A percentile compares a stretch with the other conserved stretches of the same genome.
phyloP scores from a whole-genome alignment of 768 basidiomycete species.

The Kwoniella europaea region DNA sequence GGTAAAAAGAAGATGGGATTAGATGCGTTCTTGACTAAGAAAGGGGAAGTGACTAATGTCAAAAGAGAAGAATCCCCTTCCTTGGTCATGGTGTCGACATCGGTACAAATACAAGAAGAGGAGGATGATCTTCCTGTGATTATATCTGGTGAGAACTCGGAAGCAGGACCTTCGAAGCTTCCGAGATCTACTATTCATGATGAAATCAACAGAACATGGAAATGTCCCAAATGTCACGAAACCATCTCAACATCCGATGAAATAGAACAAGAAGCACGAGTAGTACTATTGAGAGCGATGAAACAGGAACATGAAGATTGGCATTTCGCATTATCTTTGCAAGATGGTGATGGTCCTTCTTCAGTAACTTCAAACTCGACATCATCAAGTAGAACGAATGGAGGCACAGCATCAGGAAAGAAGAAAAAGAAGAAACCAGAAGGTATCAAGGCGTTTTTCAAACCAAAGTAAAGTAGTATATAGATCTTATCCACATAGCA shows the following conservation, averaged over 20 bases:
- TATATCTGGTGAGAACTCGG: neutral
- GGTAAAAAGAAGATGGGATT: slow-evolving; percentile 42
- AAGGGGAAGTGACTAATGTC: neutral
- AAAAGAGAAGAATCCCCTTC: slow-evolving; percentile 7
- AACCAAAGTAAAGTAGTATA: slow-evolving; percentile 28
- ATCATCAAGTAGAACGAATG: neutral
- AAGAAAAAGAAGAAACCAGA: slow-evolving; percentile 43
- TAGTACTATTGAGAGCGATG: slow-evolving; percentile 35
- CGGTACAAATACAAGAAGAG: neutral
- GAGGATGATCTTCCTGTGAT: neutral
- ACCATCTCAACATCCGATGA: slow-evolving; percentile 56
- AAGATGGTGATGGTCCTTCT: slow-evolving; percentile 57
- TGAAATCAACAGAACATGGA: slow-evolving; percentile 54
- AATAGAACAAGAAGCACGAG: slow-evolving; percentile 7
- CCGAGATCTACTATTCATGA: slow-evolving; percentile 15
- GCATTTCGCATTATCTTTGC: slow-evolving; percentile 82
- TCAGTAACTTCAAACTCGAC: neutral
- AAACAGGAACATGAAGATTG: slow-evolving; percentile 80
- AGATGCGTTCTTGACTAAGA: slow-evolving; percentile 24
- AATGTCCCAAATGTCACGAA: slow-evolving; percentile 54
- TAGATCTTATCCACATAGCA: too few species aligned
- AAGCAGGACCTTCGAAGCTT: neutral
- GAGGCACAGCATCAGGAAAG: slow-evolving; percentile 40
- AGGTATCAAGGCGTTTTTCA: slow-evolving; percentile 57
- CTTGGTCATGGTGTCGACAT: neutral